Percentiles rank a stretch among this genome's conserved stretches.
Conservation (phyloP, 2,329 filamentous ascomycete genomes). For the Monosporascus sp. region DNA sequence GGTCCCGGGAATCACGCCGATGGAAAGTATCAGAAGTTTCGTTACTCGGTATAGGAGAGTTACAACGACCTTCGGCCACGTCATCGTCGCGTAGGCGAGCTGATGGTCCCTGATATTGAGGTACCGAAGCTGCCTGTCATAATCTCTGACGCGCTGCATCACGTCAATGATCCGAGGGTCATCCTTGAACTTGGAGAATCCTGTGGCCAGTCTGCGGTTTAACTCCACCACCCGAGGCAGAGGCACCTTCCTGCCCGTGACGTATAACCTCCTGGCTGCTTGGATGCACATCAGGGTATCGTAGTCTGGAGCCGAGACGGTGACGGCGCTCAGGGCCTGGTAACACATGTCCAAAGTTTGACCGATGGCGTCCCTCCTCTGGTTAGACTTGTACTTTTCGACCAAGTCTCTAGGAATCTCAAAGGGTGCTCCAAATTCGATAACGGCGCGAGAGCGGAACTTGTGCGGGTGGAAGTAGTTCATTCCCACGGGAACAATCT, state of each 20-base stretch:
- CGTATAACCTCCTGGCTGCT: slow-evolving; percentile 88
- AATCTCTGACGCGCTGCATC: slow-evolving; percentile 69
- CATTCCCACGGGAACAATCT: slow-evolving; percentile 96
- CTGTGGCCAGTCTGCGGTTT: slow-evolving; percentile 83
- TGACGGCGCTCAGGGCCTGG: slow-evolving; percentile 78
- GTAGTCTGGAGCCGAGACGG: slow-evolving; percentile 87
- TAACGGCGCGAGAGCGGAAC: slow-evolving; percentile 89
- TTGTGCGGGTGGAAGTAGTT: slow-evolving; percentile 99
- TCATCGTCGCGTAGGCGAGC: slow-evolving; percentile 84
- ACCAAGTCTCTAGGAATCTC: slow-evolving; percentile 79
- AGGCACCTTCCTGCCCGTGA: slow-evolving; percentile 87
- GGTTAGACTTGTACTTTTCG: slow-evolving; percentile 75
- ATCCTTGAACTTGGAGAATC: slow-evolving; percentile 88
- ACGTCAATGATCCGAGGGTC: slow-evolving; percentile 76
- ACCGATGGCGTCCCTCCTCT: slow-evolving; percentile 81
- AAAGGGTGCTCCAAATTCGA: slow-evolving; percentile 89
- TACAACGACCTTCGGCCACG: slow-evolving; percentile 67
- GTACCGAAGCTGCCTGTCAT: slow-evolving; percentile 81
- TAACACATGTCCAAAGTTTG: slow-evolving; percentile 82
- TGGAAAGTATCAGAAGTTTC: slow-evolving; percentile 70
- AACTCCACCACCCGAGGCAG: slow-evolving; percentile 90
- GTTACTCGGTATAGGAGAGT: slow-evolving; percentile 73
- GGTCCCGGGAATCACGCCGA: slow-evolving; percentile 80
- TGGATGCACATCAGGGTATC: slow-evolving; percentile 97
- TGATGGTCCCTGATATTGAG: slow-evolving; percentile 90